A percentile compares a stretch with the other conserved stretches of the same genome.
Evolutionary conservation across 2,329 filamentous ascomycete genomes (phyloP).

Genomic region (Alternaria triticimaculans): DNA sequence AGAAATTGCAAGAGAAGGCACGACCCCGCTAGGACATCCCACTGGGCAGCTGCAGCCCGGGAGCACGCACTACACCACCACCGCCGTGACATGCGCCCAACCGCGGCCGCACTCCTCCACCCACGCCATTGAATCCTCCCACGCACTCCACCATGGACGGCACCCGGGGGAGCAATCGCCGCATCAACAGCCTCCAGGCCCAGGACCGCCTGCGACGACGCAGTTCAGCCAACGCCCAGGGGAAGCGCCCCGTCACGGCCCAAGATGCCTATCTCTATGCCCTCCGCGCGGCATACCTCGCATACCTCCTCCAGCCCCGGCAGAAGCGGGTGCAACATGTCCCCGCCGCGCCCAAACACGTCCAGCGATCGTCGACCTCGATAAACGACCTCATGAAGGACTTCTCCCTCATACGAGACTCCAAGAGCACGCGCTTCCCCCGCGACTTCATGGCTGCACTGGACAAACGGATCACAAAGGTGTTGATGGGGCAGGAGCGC

Average conservation of each 20-base stretch:
- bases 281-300: slow-evolving; percentile 86
- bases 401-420: slow-evolving; percentile 71
- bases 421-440: slow-evolving; percentile 73
- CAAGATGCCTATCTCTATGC: slow-evolving; percentile 93
- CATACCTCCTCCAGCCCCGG: slow-evolving; percentile 91
- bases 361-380: slow-evolving; percentile 73
- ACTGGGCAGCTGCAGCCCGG: slow-evolving; percentile 27
- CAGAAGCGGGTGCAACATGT: slow-evolving; percentile 90
- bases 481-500: slow-evolving; percentile 81
- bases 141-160: slow-evolving; percentile 35
- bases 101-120: slow-evolving; percentile 14
- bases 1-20: slow-evolving; percentile 22
- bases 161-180: slow-evolving; percentile 43
- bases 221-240: slow-evolving; percentile 43
- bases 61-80: slow-evolving; percentile 19
- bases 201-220: slow-evolving; percentile 50
- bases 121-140: slow-evolving; percentile 25
- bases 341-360: slow-evolving; percentile 62
- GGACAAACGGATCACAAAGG: slow-evolving; percentile 79
- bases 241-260: slow-evolving; percentile 51
- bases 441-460: slow-evolving; percentile 74
- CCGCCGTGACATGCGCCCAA: slow-evolving; percentile 37
- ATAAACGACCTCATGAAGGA: slow-evolving; percentile 89
- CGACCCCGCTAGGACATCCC: slow-evolving; percentile 25
- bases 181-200: slow-evolving; percentile 53